Percentiles rank a stretch among this genome's conserved stretches.
phyloP scores from a whole-genome alignment of 1,284 basidiomycete genomes.

The Exsudoporus floridanus region DNA sequence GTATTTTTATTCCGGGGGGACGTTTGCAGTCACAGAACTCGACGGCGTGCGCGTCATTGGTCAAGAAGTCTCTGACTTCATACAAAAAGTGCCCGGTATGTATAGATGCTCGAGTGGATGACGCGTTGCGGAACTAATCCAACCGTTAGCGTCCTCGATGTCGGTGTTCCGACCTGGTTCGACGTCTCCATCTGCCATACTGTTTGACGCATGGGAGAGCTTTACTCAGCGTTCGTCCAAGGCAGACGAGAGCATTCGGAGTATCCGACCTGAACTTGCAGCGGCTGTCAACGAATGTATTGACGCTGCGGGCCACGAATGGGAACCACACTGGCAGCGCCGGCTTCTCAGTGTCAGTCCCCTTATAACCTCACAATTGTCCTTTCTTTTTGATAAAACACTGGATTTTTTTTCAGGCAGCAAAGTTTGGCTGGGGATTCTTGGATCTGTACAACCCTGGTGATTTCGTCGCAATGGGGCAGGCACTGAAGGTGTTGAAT shows the following conservation, averaged over 20 bases:
- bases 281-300: slow-evolving; percentile 91
- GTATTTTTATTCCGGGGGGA: slow-evolving; percentile 77
- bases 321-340: slow-evolving; percentile 89
- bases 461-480: slow-evolving; percentile 89
- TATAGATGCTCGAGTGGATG: not conserved
- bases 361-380: not conserved
- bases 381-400: not conserved
- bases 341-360: slow-evolving; percentile 71
- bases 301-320: slow-evolving; percentile 90
- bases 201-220: slow-evolving; percentile 91
- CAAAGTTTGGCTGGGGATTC: slow-evolving; percentile 93
- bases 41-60: slow-evolving; percentile 87
- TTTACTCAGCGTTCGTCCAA: slow-evolving; percentile 83
- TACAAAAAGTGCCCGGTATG: slow-evolving; percentile 90
- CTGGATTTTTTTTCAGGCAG: slow-evolving; percentile 56
- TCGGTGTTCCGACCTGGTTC: slow-evolving; percentile 92
- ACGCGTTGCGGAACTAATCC: slow-evolving; percentile 5
- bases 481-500: slow-evolving; percentile 93
- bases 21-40: slow-evolving; percentile 78
- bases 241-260: slow-evolving; percentile 90
- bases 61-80: slow-evolving; percentile 80
- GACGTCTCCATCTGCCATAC: slow-evolving; percentile 85
- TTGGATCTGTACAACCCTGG: slow-evolving; percentile 90
- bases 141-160: slow-evolving; percentile 59
- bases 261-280: slow-evolving; percentile 82